Evolutionary conservation across 1,284 basidiomycete species (phyloP).

Genomic region (Leccinum griseonigrum): DNA sequence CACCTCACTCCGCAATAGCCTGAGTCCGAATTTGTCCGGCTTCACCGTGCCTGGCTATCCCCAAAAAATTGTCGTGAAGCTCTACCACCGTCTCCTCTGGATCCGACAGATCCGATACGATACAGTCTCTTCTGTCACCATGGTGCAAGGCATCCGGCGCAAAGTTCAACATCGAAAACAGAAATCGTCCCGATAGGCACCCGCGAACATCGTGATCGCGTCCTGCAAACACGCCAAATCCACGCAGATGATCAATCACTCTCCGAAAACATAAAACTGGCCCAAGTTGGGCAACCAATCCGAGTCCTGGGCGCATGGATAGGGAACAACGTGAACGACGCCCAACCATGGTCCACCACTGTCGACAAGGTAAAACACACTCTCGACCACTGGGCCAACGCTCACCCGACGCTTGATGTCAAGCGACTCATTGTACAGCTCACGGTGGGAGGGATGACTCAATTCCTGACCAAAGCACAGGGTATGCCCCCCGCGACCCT

Average conservation of each 20-base stretch:
- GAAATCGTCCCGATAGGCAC: slow-evolving; percentile 18
- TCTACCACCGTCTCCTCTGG: background rate
- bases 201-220: fast-evolving
- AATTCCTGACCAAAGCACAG: too few relatives aligned
- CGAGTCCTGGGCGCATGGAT: slow-evolving; percentile 14
- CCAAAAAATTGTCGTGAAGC: too few relatives aligned
- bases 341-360: slow-evolving; percentile 2
- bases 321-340: background rate
- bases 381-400: too few relatives aligned
- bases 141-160: slow-evolving; percentile 12
- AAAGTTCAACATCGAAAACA: slow-evolving; percentile 17
- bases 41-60: too few relatives aligned
- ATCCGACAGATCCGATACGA: slow-evolving; percentile 1
- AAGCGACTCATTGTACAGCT: too few relatives aligned
- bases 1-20: slow-evolving; percentile 17
- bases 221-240: background rate
- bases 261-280: background rate
- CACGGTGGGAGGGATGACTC: too few relatives aligned
- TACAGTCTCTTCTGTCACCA: background rate
- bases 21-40: too few relatives aligned
- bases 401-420: too few relatives aligned
- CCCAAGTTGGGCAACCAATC: background rate
- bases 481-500: too few relatives aligned
- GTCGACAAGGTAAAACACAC: too few relatives aligned
- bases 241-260: background rate